A percentile compares a stretch with the other conserved stretches of the same genome.
These are phyloP conservation scores for Podaxis sp. DNA, from an alignment of 768 basidiomycete genomes.

Conservation along the genomic window DNA sequence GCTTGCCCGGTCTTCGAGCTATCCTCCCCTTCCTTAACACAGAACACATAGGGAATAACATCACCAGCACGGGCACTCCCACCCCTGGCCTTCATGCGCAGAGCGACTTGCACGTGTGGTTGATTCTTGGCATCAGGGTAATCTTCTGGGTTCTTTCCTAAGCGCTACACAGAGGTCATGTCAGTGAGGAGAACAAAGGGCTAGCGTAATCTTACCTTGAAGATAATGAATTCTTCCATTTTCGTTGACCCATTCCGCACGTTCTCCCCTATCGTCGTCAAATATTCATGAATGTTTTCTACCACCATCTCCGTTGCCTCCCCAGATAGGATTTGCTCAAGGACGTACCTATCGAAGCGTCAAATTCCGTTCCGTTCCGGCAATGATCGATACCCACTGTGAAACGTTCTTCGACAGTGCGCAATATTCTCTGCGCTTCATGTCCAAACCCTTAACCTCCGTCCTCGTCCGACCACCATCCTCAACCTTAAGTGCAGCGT, in stretches of 20 bases:
- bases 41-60: slow-evolving; percentile 96
- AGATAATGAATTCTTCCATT: slow-evolving; percentile 92
- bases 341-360: slow-evolving; percentile 60
- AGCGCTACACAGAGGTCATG: slow-evolving; percentile 48
- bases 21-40: slow-evolving; percentile 70
- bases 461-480: slow-evolving; percentile 72
- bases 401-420: slow-evolving; percentile 89
- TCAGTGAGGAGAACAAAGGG: background rate
- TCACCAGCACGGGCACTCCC: slow-evolving; percentile 80
- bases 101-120: slow-evolving; percentile 95
- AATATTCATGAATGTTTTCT: slow-evolving; percentile 89
- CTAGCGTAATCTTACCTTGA: slow-evolving; percentile 60
- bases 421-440: slow-evolving; percentile 98
- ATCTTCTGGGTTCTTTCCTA: slow-evolving; percentile 95
- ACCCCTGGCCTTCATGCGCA: slow-evolving; percentile 84
- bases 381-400: slow-evolving; percentile 53
- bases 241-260: slow-evolving; percentile 74
- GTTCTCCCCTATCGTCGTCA: slow-evolving; percentile 69
- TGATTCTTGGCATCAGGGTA: slow-evolving; percentile 95
- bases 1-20: slow-evolving; percentile 74
- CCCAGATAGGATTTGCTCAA: slow-evolving; percentile 89
- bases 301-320: slow-evolving; percentile 87
- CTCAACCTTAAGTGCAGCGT: slow-evolving; percentile 94
- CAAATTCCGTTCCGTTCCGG: background rate
- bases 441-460: slow-evolving; percentile 96